phyloP scores from a whole-genome alignment of 495 filamentous ascomycete species.

The Xylaria castorea region DNA sequence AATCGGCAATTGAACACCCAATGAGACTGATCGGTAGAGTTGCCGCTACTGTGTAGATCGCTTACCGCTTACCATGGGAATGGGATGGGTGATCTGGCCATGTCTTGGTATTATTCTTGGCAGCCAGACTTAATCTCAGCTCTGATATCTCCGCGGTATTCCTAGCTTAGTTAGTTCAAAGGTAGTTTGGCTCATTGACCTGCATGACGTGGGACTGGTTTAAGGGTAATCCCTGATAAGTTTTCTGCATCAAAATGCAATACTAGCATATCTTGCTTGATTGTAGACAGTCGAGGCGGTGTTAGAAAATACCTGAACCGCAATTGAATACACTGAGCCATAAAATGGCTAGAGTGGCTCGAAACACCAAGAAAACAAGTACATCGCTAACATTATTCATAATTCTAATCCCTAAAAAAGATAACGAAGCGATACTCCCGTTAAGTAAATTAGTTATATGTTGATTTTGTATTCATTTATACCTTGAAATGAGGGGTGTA shows the following conservation, averaged over 20 bases:
- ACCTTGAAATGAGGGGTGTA: no score
- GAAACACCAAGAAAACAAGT: no score
- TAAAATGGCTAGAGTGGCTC: no score
- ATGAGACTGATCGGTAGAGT: slow-evolving; percentile 1
- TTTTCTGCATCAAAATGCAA: slow-evolving; percentile 8
- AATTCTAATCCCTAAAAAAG: no score
- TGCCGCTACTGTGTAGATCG: slow-evolving; percentile 10
- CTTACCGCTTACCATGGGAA: slow-evolving; percentile 10
- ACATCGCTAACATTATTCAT: no score
- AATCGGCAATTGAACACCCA: slow-evolving; percentile 10
- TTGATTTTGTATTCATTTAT: no score
- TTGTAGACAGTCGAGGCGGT: no score
- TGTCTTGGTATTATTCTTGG: slow-evolving; percentile 1
- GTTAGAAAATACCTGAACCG: no score
- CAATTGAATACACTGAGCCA: no score
- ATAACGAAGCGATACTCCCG: no score
- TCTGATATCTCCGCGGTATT: not conserved
- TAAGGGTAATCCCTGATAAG: slow-evolving; percentile 12
- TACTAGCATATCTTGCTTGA: not conserved
- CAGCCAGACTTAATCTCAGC: not conserved
- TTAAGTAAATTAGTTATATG: no score
- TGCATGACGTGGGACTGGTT: not conserved
- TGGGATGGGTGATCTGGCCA: slow-evolving; percentile 6
- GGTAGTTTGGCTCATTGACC: not conserved
- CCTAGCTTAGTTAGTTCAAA: not conserved